Conservation (phyloP, 441 rosid species). For the Gossypium schwendimanii region DNA sequence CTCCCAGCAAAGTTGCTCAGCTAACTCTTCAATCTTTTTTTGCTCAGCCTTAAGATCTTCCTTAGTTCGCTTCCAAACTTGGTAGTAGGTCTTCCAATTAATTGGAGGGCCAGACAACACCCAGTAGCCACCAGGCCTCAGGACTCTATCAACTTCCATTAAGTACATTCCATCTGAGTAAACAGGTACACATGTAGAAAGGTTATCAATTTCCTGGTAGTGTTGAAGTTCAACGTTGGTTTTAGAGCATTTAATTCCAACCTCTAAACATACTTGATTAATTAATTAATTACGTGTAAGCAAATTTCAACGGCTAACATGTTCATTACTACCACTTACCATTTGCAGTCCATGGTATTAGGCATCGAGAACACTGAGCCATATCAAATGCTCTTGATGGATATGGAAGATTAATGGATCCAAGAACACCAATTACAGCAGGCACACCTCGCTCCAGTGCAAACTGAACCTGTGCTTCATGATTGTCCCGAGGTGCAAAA, state of each 20-base stretch:
- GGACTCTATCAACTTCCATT: constrained; percentile 85
- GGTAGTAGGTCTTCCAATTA: constrained; percentile 76
- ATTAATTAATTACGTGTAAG: not conserved
- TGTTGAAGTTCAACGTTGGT: not conserved
- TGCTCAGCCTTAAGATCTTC: constrained; percentile 72
- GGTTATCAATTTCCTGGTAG: constrained; percentile 2
- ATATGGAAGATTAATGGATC: constrained; percentile 52
- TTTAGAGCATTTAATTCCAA: not conserved
- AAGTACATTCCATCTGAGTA: constrained; percentile 64
- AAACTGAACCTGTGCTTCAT: constrained; percentile 71
- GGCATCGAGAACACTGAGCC: constrained; percentile 75
- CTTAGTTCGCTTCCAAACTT: constrained; percentile 72
- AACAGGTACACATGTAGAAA: constrained; percentile 17
- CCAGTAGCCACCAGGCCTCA: constrained; percentile 94
- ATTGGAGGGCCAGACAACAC: constrained; percentile 87
- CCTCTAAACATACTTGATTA: not conserved
- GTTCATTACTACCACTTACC: constrained; percentile 32
- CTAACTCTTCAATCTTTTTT: constrained; percentile 61
- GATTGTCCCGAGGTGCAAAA: constrained; percentile 64
- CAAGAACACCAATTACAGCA: constrained; percentile 60
- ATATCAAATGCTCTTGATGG: constrained; percentile 67
- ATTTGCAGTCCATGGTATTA: constrained; percentile 65
- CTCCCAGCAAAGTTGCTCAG: constrained; percentile 87
- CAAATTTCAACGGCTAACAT: not conserved
- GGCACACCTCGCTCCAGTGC: constrained; percentile 75